phyloP scores from a whole-genome alignment of 2,329 filamentous ascomycete species.

The Phaeosphaeriaceae sp. region DNA sequence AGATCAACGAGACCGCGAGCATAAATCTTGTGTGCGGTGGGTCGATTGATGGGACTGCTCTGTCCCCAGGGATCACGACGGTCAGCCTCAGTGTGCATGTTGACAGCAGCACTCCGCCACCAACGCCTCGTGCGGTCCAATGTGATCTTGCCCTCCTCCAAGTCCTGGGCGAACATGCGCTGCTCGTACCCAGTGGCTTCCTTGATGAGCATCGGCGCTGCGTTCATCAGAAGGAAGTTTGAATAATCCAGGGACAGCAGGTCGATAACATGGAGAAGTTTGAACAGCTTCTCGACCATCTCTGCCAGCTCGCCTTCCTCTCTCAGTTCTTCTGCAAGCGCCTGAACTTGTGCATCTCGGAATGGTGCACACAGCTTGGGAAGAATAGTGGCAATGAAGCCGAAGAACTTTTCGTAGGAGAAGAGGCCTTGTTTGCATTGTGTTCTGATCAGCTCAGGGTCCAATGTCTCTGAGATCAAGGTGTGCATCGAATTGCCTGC shows the following conservation, averaged over 20 bases:
- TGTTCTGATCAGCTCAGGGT: conserved; percentile 73
- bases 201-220: conserved; percentile 74
- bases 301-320: conserved; percentile 61
- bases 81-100: conserved; percentile 71
- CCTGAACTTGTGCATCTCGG: conserved; percentile 78
- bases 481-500: conserved; percentile 76
- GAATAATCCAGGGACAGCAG: conserved; percentile 81
- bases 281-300: conserved; percentile 78
- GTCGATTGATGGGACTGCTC: conserved; percentile 62
- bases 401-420: conserved; percentile 82
- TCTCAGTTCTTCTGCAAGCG: conserved; percentile 67
- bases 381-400: conserved; percentile 76
- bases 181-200: conserved; percentile 77
- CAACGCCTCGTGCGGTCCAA: conserved; percentile 69
- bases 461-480: conserved; percentile 77
- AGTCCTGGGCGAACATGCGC: conserved; percentile 72
- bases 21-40: conserved; percentile 75
- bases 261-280: conserved; percentile 78
- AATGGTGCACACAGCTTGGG: conserved; percentile 83
- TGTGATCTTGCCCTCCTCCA: conserved; percentile 64
- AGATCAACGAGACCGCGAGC: conserved; percentile 78
- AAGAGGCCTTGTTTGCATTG: conserved; percentile 77
- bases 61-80: conserved; percentile 74
- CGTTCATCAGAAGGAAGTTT: conserved; percentile 78
- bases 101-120: conserved; percentile 71